Conservation (phyloP, 331 rosid species). For the Stylosanthes scabra region DNA sequence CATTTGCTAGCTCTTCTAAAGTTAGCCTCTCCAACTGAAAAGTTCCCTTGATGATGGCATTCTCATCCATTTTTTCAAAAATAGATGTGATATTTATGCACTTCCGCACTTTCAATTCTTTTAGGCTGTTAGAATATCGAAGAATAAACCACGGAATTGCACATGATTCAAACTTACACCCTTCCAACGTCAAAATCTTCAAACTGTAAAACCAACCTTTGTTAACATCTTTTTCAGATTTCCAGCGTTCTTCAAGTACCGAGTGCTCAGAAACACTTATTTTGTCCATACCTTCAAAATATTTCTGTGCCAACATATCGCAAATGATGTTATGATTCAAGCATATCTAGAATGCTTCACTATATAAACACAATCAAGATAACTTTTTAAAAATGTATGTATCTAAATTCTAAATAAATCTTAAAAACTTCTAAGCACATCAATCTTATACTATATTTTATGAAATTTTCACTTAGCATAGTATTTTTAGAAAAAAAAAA, state of each 20-base stretch:
- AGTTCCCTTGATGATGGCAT: too few species aligned
- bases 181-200: constrained; percentile 13
- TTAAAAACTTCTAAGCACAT: too few species aligned
- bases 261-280: neutral
- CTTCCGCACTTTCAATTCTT: neutral
- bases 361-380: too few species aligned
- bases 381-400: neutral
- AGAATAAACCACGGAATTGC: neutral
- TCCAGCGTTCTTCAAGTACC: neutral
- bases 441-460: too few species aligned
- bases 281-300: neutral
- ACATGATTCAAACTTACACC: neutral
- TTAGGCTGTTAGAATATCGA: neutral
- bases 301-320: constrained; percentile 2
- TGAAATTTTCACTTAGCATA: too few species aligned
- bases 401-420: neutral
- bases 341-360: too few species aligned
- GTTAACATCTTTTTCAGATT: neutral
- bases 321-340: neutral
- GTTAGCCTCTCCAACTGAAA: neutral
- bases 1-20: neutral
- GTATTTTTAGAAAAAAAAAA: too few species aligned
- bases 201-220: neutral
- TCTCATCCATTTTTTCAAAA: constrained; percentile 8
- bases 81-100: neutral